These are phyloP conservation scores for Sporothrix humicola DNA, from an alignment of 2,329 filamentous ascomycete genomes.

Conservation along the genomic window DNA sequence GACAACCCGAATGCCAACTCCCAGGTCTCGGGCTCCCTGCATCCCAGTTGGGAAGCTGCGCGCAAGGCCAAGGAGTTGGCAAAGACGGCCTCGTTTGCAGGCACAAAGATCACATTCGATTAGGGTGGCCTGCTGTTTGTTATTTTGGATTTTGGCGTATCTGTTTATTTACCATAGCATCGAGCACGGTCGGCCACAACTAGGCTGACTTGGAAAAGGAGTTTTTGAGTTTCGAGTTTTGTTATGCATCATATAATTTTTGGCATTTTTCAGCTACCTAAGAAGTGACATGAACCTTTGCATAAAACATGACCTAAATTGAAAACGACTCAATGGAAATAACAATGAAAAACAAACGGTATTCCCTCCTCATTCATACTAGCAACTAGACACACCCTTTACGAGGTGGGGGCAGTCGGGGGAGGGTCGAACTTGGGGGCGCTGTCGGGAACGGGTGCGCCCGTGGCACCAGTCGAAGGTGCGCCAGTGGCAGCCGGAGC, in stretches of 20 bases:
- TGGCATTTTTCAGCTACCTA: conserved; percentile 24
- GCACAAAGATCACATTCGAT: conserved; percentile 65
- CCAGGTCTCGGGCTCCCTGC: conserved; percentile 54
- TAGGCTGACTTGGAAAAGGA: not conserved
- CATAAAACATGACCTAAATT: conserved; percentile 2
- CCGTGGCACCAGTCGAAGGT: conserved; percentile 8
- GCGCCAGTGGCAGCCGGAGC: conserved; percentile 10
- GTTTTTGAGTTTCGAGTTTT: not conserved
- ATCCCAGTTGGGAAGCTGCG: conserved; percentile 69
- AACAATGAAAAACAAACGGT: not conserved
- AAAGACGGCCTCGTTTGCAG: conserved; percentile 58
- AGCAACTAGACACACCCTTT: not conserved
- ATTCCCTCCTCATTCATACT: not conserved
- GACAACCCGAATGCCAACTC: conserved; percentile 33
- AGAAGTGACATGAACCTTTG: not conserved
- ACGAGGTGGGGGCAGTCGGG: conserved; percentile 36
- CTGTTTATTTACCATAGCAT: conserved; percentile 2
- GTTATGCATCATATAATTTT: not conserved
- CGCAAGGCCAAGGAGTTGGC: conserved; percentile 65
- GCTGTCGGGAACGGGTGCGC: conserved; percentile 11
- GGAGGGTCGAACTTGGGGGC: conserved; percentile 38
- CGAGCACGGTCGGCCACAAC: not conserved
- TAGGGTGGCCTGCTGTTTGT: conserved; percentile 22
- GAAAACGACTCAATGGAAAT: not conserved
- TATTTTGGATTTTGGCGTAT: not conserved